Conservation (phyloP, 306 rosid species). For the Comarum palustre region DNA sequence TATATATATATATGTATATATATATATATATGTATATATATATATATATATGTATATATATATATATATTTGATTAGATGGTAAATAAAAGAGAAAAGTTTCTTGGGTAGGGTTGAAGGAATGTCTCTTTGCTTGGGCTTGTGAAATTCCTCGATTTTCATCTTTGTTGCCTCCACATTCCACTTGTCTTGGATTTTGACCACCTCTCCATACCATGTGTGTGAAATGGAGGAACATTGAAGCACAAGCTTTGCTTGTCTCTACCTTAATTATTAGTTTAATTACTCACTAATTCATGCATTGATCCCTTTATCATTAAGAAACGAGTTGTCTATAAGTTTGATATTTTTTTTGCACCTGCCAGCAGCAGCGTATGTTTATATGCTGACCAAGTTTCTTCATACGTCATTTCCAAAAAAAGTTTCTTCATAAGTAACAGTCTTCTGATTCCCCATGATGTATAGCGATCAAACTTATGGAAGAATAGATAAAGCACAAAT, state of each 20-base stretch:
- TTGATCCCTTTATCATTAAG: not conserved
- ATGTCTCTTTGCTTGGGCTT: constrained; percentile 53
- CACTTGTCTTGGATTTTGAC: constrained; percentile 43
- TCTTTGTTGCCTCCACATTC: constrained; percentile 32
- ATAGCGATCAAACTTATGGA: not conserved
- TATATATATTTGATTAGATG: too few relatives aligned
- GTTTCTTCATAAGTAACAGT: not conserved
- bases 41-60: too few relatives aligned
- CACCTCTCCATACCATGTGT: constrained; percentile 13
- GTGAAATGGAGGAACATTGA: constrained; percentile 23
- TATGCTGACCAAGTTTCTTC: too few relatives aligned
- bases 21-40: too few relatives aligned
- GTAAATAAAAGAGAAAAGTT: not conserved
- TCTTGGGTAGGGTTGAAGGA: constrained; percentile 50
- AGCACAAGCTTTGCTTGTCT: constrained; percentile 24
- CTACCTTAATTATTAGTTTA: not conserved
- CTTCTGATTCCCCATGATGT: not conserved
- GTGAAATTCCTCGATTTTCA: constrained; percentile 34
- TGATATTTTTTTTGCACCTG: not conserved
- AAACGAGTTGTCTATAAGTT: not conserved
- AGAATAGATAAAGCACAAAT: not conserved
- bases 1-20: too few relatives aligned
- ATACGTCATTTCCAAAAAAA: too few relatives aligned
- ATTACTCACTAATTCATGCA: not conserved
- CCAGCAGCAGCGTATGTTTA: not conserved